phyloP scores from a whole-genome alignment of 1,284 basidiomycete genomes.

The Phlebopus sp. region DNA sequence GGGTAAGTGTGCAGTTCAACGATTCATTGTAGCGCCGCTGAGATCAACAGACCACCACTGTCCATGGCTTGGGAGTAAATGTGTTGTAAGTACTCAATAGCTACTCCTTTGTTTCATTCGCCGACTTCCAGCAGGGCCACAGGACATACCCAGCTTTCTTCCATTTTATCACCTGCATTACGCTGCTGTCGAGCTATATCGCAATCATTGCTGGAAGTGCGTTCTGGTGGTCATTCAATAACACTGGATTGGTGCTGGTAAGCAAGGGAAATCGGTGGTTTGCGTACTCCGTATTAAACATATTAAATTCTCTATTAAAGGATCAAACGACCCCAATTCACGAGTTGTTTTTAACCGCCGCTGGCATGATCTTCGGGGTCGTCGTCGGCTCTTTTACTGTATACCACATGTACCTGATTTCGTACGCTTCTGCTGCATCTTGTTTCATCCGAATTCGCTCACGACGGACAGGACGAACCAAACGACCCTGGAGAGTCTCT shows the following conservation, averaged over 20 bases:
- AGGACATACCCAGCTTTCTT: conserved; percentile 85
- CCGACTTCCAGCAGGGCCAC: conserved; percentile 55
- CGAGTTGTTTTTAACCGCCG: conserved; percentile 62
- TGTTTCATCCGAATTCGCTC: conserved; percentile 2
- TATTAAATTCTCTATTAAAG: conserved; percentile 35
- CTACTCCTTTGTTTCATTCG: conserved; percentile 2
- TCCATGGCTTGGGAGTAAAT: conserved; percentile 78
- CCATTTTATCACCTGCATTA: conserved; percentile 72
- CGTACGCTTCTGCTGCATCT: conserved; percentile 47
- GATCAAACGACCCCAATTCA: conserved; percentile 69
- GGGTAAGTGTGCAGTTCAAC: conserved; percentile 47
- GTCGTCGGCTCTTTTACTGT: conserved; percentile 73
- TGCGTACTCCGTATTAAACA: conserved; percentile 1
- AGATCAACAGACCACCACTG: conserved; percentile 77
- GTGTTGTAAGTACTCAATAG: conserved; percentile 55
- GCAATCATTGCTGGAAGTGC: conserved; percentile 54
- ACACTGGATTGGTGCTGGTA: conserved; percentile 54
- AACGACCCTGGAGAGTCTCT: conserved; percentile 80
- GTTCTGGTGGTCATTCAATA: conserved; percentile 65
- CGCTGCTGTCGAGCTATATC: conserved; percentile 64
- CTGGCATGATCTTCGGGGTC: conserved; percentile 61
- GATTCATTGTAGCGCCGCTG: conserved; percentile 11
- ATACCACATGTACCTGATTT: conserved; percentile 79
- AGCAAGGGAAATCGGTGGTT: conserved; percentile 24
- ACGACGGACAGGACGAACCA: conserved; percentile 69